Evolutionary conservation across 768 basidiomycete genomes (phyloP).

Genomic region (Russula sp.): DNA sequence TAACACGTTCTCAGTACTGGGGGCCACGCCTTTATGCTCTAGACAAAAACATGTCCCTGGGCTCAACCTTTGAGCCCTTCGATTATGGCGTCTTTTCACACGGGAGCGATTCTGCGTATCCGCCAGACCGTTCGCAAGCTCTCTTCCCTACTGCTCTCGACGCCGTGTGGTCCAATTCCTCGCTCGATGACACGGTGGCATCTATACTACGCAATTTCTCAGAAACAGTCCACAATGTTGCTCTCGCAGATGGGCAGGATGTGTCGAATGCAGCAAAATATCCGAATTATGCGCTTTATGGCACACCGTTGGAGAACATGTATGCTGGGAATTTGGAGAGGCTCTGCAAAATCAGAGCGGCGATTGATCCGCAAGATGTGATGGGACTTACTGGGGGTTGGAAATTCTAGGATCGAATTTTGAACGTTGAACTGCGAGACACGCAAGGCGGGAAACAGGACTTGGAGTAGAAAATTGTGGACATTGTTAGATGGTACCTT

Average conservation of each 20-base stretch:
- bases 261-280: conserved; percentile 1
- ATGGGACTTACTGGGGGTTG: conserved; percentile 33
- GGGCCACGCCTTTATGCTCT: neutral
- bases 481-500: no score
- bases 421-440: no score
- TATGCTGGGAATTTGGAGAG: conserved; percentile 2
- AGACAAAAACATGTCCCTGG: neutral
- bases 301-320: neutral
- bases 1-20: neutral
- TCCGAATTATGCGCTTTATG: conserved; percentile 9
- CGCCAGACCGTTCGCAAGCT: conserved; percentile 17
- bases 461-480: no score
- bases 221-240: neutral
- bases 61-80: neutral
- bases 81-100: conserved; percentile 7
- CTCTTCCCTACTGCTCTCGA: conserved; percentile 7
- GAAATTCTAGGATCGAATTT: no score
- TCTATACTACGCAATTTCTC: conserved; percentile 36
- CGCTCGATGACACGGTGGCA: conserved; percentile 43
- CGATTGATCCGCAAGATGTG: conserved; percentile 29
- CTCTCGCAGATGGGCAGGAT: conserved; percentile 29
- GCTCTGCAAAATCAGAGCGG: neutral
- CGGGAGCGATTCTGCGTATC: conserved; percentile 20
- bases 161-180: conserved; percentile 16
- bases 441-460: no score